Base-by-base conservation (phyloP, 768 basidiomycete genomes). In the Podaxis sp. region DNA sequence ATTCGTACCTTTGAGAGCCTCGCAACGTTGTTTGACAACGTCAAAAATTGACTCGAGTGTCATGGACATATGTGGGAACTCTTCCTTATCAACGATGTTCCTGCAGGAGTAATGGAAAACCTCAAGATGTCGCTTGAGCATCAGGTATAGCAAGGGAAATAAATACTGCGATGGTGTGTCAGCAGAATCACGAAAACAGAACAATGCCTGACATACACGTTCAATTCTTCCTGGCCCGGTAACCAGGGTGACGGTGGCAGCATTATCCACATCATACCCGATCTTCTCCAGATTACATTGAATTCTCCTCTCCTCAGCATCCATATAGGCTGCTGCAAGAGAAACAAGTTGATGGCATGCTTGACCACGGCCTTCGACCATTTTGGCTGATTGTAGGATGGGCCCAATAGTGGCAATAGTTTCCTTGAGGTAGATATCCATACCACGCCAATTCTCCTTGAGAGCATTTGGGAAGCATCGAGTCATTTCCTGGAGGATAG, bases 221-320 rank as follows among this genome's bases (percentile, higher is more conserved):
- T 76, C 75, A 51, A 76, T 76, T 43, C 75, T 66, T 15, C 76
- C 75, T 49, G 67, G 70, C 3, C 76, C 75, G 0, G 75, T 76
- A 5, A 76, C 69, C n/a, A 77, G 63, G 2, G 66, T 65, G 5
- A 76, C 75, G 1, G 76, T 76, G 5, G 70, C 72, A 12, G 73
- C 66, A 0, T 72, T 71, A 61, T 76, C 75, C 17, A 76, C 66
- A 49, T 77, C 72, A 59, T 74, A 77, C 2, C 63, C 65, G 3
- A 77, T 72, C 38, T 69, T 67, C 51, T 66, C 58, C 17, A 76
- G 47, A 27, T 71, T 74, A 2, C 41, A 55, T 2, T 74, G 71
- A 6, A 76, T 59, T 24, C 74, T 66, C 50, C 72, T 70, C 59
- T 76, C 76, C 47, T 76, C 75, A 5, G 54, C 52, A 3, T 17